Evolutionary conservation across 2,329 filamentous ascomycete genomes (phyloP).

Genomic region (Aspergillus japonicus): DNA sequence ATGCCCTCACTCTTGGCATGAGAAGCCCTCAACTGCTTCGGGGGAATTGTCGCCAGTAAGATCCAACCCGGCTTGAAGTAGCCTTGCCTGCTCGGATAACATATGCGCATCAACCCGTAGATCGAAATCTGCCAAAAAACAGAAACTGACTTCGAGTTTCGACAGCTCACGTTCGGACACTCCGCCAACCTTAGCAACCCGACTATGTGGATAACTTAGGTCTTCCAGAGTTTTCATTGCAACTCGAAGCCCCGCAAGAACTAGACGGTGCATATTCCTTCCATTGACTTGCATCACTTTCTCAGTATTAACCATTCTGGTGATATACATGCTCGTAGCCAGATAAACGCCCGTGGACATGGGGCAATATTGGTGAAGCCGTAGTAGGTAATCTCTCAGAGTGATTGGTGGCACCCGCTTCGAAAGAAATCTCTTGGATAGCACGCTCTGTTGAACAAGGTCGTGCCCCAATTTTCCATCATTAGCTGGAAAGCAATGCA

Average conservation of each 20-base stretch:
- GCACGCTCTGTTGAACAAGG: conserved; percentile 76
- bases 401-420: conserved; percentile 81
- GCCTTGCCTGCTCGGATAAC: conserved; percentile 52
- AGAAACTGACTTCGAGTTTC: conserved; percentile 83
- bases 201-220: conserved; percentile 77
- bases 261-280: conserved; percentile 80
- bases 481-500: conserved; percentile 37
- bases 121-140: conserved; percentile 82
- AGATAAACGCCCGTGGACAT: conserved; percentile 94
- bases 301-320: conserved; percentile 75
- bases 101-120: conserved; percentile 62
- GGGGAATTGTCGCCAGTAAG: not conserved
- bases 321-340: conserved; percentile 82
- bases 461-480: conserved; percentile 61
- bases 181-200: conserved; percentile 83
- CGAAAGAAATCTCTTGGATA: conserved; percentile 90
- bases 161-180: conserved; percentile 80
- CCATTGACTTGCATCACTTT: conserved; percentile 75
- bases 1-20: not conserved
- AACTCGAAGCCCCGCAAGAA: conserved; percentile 79
- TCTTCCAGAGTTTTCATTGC: conserved; percentile 97
- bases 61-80: conserved; percentile 26
- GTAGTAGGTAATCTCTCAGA: conserved; percentile 78
- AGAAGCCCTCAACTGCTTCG: not conserved
- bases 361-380: conserved; percentile 86